phyloP scores from a whole-genome alignment of 306 rosid genomes.

The Gillenia trifoliata region DNA sequence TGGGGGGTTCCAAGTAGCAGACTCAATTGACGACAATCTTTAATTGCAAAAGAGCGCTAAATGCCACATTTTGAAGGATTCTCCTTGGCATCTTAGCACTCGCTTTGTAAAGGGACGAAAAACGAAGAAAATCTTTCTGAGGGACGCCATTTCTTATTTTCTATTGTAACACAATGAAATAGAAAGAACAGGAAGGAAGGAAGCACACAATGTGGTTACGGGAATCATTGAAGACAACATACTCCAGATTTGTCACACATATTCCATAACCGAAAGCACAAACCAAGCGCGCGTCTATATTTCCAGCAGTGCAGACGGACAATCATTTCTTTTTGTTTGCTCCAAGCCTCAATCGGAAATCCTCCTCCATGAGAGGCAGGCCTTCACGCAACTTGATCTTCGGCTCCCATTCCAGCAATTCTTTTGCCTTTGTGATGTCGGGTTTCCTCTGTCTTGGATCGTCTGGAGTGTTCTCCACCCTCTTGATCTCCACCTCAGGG shows the following conservation, averaged over 20 bases:
- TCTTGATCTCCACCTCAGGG: constrained; percentile 59
- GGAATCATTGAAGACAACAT: background rate
- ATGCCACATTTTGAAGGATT: background rate
- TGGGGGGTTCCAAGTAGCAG: background rate
- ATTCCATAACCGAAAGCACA: background rate
- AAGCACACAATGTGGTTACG: background rate
- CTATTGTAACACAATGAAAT: background rate
- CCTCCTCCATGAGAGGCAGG: constrained; percentile 81
- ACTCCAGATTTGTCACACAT: background rate
- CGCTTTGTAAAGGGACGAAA: background rate
- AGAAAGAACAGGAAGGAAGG: constrained; percentile 1
- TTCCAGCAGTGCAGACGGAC: background rate
- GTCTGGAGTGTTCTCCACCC: constrained; percentile 82
- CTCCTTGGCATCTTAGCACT: background rate
- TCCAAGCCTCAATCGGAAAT: constrained; percentile 72
- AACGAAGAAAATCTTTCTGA: background rate
- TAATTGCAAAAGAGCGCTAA: background rate
- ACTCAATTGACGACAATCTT: background rate
- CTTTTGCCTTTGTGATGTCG: constrained; percentile 64
- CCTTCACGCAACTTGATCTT: constrained; percentile 57
- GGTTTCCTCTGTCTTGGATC: constrained; percentile 87
- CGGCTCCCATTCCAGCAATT: constrained; percentile 76
- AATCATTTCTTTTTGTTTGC: constrained; percentile 28
- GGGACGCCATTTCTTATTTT: constrained; percentile 7
- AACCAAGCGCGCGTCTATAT: background rate